Evolutionary conservation across 257 asterid species (phyloP).

Genomic region (Thymus quinquecostatus): DNA sequence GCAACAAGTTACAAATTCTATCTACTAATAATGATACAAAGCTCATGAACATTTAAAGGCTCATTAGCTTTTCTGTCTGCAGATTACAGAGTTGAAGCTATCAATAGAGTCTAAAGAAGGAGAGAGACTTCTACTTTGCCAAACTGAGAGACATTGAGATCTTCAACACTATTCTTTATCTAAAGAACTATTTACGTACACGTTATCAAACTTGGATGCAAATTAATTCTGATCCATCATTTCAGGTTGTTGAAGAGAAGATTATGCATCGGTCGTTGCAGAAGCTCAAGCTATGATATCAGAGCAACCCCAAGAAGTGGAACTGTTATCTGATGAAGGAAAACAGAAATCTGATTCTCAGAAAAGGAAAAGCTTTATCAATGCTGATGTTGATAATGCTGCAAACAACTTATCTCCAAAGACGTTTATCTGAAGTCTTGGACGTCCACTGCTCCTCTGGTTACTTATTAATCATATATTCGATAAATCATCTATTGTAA

Average conservation of each 20-base stretch:
- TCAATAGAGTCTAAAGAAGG: constrained; percentile 89
- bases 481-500: background rate
- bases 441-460: constrained; percentile 82
- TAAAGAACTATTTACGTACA: background rate
- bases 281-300: constrained; percentile 79
- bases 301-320: constrained; percentile 45
- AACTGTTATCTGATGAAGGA: constrained; percentile 47
- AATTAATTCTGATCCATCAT: background rate
- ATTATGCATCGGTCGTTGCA: constrained; percentile 62
- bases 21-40: background rate
- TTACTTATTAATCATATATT: constrained; percentile 54
- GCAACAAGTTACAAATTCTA: constrained; percentile 55
- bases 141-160: constrained; percentile 90
- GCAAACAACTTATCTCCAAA: constrained; percentile 79
- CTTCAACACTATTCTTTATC: constrained; percentile 17
- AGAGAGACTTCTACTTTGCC: constrained; percentile 90
- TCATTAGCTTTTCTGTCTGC: constrained; percentile 33
- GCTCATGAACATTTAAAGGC: constrained; percentile 20
- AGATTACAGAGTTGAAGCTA: constrained; percentile 85
- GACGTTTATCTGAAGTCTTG: constrained; percentile 67
- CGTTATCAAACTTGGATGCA: background rate
- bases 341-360: constrained; percentile 59
- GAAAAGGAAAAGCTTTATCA: constrained; percentile 77
- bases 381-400: constrained; percentile 79
- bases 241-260: constrained; percentile 81